Base-by-base conservation (phyloP, 2,329 filamentous ascomycete species). In the Fusarium pseudograminearum region DNA sequence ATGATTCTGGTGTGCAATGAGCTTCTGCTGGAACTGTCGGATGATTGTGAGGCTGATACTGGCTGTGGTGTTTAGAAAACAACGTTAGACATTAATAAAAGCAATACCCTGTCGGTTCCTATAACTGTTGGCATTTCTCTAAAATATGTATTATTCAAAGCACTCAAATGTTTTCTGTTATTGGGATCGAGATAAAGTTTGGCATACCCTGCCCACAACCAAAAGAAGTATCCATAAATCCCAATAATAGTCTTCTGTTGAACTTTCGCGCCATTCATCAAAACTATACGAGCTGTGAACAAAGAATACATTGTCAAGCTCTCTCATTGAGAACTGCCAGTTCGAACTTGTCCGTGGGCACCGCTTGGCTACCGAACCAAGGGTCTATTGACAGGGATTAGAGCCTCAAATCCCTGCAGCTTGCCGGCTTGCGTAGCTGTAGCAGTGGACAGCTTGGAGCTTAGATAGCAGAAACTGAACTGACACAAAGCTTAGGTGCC, bases 51-150 rank as follows among this genome's bases (percentile, higher is more conserved):
- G 38, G 15, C 38, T 20, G 15, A 44, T 41, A 24, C 20, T 40
- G 42, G 38, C n/a, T 33, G 51, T 41, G 24, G 54, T 34, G 20
- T 41, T 20, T 42, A 34, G 31, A 53, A 28, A 30, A 55, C 12
- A 38, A 42, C 47, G 20, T 36, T 51, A 50, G 62, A 31, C 38
- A 28, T 54, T 76, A 67, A 68, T 38, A 53, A 48, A 60, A 76
- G 57, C 67, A 66, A 74, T 73, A 77, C 66, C 68, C 71, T 74
- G 54, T 55, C 24, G 69, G 68, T 68, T 41, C 73, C 71, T 76
- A 76, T 50, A 70, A 52, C 34, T 14, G 6, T 20, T 24, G 20
- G 34, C 11, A 26, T 31, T 18, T 22, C 8, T 51, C 24, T 20
- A 16, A 46, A 46, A 46, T 16, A 24, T 10, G 28, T 30, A 10